Percentiles rank a stretch among this genome's conserved stretches.
phyloP scores from a whole-genome alignment of 2,329 filamentous ascomycete genomes.

The Curvularia verruculosa region DNA sequence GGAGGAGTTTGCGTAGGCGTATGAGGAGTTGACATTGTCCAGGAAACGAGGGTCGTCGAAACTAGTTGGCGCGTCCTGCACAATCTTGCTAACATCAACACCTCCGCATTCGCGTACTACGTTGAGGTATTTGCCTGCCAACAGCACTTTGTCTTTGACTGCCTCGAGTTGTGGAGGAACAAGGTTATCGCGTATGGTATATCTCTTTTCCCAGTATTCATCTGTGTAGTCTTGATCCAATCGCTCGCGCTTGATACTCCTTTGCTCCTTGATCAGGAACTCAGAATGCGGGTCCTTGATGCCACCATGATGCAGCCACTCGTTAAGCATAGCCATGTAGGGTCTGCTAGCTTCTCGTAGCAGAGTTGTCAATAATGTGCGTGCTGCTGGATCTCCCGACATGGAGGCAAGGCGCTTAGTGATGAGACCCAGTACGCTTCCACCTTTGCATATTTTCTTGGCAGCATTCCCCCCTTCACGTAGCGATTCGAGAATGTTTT shows the following conservation, averaged over 20 bases:
- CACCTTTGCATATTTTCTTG: constrained; percentile 96
- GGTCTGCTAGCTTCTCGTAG: constrained; percentile 87
- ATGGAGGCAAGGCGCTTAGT: constrained; percentile 85
- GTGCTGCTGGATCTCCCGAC: constrained; percentile 90
- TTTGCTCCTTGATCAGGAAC: constrained; percentile 94
- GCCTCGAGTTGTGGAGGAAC: constrained; percentile 89
- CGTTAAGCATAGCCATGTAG: constrained; percentile 98
- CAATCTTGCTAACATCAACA: constrained; percentile 88
- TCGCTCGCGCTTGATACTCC: constrained; percentile 88
- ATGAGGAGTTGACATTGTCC: constrained; percentile 94
- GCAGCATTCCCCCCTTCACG: constrained; percentile 84
- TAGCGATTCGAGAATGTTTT: constrained; percentile 89
- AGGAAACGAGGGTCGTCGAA: constrained; percentile 92
- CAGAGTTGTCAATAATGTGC: constrained; percentile 78
- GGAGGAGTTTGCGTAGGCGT: constrained; percentile 93
- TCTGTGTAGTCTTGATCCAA: constrained; percentile 97
- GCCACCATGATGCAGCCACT: constrained; percentile 95
- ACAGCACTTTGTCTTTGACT: constrained; percentile 90
- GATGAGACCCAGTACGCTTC: constrained; percentile 86
- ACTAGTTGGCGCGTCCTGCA: constrained; percentile 84
- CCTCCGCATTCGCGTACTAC: constrained; percentile 97
- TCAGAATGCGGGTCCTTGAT: constrained; percentile 94
- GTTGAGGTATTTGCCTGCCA: constrained; percentile 97
- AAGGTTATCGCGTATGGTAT: constrained; percentile 89
- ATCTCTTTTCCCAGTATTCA: constrained; percentile 98